A percentile compares a stretch with the other conserved stretches of the same genome.
These are phyloP conservation scores for Fomitopsis pinicola DNA, from an alignment of 1,284 basidiomycete genomes.

Conservation along the genomic window DNA sequence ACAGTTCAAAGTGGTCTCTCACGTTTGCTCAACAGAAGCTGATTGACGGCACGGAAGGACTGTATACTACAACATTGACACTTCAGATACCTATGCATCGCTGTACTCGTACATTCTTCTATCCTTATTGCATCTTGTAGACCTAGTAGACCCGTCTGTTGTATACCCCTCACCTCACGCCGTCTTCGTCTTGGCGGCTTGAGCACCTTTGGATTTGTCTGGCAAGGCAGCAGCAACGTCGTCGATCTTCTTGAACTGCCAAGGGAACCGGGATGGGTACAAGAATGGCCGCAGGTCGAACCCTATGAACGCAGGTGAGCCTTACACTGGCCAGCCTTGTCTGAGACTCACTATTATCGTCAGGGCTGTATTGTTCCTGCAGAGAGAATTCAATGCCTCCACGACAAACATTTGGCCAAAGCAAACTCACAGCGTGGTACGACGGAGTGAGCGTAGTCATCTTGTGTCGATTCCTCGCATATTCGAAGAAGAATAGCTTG, in stretches of 20 bases:
- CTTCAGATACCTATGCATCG: neutral
- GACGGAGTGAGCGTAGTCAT: conserved; percentile 98
- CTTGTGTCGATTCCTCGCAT: conserved; percentile 97
- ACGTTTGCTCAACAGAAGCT: conserved; percentile 35
- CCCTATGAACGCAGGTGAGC: conserved; percentile 41
- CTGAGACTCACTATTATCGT: conserved; percentile 85
- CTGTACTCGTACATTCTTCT: neutral
- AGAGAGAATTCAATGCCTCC: neutral
- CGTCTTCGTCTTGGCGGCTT: conserved; percentile 15
- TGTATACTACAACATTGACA: neutral
- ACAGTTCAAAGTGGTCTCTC: conserved; percentile 72
- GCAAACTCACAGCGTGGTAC: conserved; percentile 81
- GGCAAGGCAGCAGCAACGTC: conserved; percentile 71
- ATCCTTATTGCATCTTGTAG: neutral
- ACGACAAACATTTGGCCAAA: neutral
- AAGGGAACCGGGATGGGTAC: conserved; percentile 91
- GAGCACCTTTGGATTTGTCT: conserved; percentile 50
- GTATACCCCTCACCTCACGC: neutral
- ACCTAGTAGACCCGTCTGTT: neutral
- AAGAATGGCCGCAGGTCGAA: conserved; percentile 97
- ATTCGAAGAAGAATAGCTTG: conserved; percentile 95
- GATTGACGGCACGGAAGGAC: neutral
- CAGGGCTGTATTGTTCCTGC: conserved; percentile 92
- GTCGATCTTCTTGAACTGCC: conserved; percentile 96
- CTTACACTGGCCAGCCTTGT: neutral